phyloP scores from a whole-genome alignment of 805 yeast genomes.

The Saccharomycopsis sp. region DNA sequence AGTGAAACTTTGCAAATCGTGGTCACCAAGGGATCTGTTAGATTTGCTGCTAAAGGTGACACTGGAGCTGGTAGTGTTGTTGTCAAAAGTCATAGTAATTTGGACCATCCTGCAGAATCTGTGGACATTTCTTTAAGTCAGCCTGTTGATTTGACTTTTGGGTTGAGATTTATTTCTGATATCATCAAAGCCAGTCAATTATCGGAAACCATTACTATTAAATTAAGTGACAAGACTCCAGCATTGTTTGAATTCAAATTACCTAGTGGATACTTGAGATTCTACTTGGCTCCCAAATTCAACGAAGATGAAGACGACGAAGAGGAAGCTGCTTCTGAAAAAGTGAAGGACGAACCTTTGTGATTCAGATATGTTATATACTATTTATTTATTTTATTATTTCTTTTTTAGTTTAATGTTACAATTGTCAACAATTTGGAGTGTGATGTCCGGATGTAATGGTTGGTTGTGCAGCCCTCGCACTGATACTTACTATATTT shows the following conservation, averaged over 20 bases:
- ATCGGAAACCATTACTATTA: conserved; percentile 66
- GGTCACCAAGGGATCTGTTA: conserved; percentile 87
- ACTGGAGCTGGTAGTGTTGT: conserved; percentile 81
- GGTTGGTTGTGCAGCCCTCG: too few relatives aligned
- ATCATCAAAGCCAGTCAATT: conserved; percentile 85
- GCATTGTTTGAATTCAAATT: conserved; percentile 88
- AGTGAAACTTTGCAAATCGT: conserved; percentile 80
- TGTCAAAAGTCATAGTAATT: conserved; percentile 71
- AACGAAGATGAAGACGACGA: conserved; percentile 71
- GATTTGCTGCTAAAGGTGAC: conserved; percentile 85
- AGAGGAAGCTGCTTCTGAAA: too few relatives aligned
- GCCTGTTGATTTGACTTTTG: conserved; percentile 84
- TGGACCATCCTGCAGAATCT: conserved; percentile 70
- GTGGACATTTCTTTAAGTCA: conserved; percentile 69
- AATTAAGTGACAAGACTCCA: conserved; percentile 85
- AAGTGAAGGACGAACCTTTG: too few relatives aligned
- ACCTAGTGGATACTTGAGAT: conserved; percentile 86
- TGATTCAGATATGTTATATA: too few relatives aligned
- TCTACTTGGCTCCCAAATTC: conserved; percentile 96
- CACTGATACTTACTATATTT: too few relatives aligned
- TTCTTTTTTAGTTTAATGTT: too few relatives aligned
- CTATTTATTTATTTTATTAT: too few relatives aligned
- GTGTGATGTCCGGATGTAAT: too few relatives aligned
- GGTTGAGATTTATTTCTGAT: conserved; percentile 82
- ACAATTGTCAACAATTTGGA: too few relatives aligned